Percentiles rank a stretch among this genome's conserved stretches.
Conservation (phyloP, 257 asterid species). For the Capsicum baccatum region DNA sequence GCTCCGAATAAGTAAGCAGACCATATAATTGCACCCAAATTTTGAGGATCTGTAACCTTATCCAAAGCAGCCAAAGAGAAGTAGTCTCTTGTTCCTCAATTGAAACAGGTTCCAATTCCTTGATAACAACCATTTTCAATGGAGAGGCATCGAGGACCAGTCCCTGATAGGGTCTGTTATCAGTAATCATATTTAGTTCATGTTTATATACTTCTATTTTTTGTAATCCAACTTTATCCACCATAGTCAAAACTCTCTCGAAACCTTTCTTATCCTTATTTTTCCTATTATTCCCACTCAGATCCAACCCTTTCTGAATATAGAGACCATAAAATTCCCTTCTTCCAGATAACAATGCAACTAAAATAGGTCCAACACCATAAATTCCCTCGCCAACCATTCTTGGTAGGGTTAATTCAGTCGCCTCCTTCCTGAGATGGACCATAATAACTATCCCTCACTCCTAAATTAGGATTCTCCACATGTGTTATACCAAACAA, state of each 20-base stretch:
- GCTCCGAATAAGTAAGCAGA: constrained; percentile 94
- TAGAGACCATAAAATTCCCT: constrained; percentile 84
- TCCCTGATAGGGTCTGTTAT: constrained; percentile 49
- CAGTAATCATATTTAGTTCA: constrained; percentile 85
- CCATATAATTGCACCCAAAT: constrained; percentile 87
- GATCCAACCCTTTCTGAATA: constrained; percentile 79
- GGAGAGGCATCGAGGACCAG: no score
- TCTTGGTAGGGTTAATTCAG: constrained; percentile 75
- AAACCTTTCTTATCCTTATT: constrained; percentile 93
- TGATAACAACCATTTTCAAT: constrained; percentile 81
- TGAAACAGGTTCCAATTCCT: constrained; percentile 76
- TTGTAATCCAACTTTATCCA: constrained; percentile 67
- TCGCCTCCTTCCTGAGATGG: constrained; percentile 64
- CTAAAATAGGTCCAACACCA: constrained; percentile 94
- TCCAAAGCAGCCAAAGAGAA: constrained; percentile 95
- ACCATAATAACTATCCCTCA: no score
- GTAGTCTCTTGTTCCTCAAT: constrained; percentile 49
- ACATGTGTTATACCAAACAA: constrained; percentile 22
- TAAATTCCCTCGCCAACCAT: constrained; percentile 82
- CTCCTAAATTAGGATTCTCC: no score
- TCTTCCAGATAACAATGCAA: constrained; percentile 80
- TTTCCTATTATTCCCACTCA: constrained; percentile 32
- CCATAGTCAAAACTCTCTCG: constrained; percentile 69
- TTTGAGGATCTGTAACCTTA: constrained; percentile 96
- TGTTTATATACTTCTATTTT: constrained; percentile 76